Evolutionary conservation across 495 filamentous ascomycete genomes (phyloP).

Genomic region (Terfezia boudieri): DNA sequence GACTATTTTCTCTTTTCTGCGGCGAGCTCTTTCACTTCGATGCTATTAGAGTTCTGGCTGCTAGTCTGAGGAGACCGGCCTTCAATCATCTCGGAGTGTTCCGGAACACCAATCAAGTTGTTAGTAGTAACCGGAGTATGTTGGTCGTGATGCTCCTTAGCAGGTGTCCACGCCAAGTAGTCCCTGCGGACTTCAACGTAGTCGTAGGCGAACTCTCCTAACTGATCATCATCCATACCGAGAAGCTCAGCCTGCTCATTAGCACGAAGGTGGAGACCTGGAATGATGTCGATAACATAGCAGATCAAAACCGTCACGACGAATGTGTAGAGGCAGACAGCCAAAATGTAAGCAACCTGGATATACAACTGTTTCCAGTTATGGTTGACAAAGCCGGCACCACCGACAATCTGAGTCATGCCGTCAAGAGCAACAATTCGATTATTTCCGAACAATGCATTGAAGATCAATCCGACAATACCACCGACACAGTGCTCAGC

Average conservation of each 20-base stretch:
- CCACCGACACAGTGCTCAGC: slow-evolving; percentile 93
- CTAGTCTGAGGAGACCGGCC: slow-evolving; percentile 1
- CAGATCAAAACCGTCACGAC: slow-evolving; percentile 66
- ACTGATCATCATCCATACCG: slow-evolving; percentile 97
- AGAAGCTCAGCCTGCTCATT: slow-evolving; percentile 91
- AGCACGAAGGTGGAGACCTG: slow-evolving; percentile 77
- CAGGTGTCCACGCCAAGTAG: slow-evolving; percentile 92
- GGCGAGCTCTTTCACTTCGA: not conserved
- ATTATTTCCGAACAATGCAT: slow-evolving; percentile 67
- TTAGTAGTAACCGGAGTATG: slow-evolving; percentile 8
- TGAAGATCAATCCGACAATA: slow-evolving; percentile 80
- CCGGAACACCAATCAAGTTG: slow-evolving; percentile 25
- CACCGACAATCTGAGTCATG: slow-evolving; percentile 51
- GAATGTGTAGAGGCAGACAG: slow-evolving; percentile 54
- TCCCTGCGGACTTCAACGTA: slow-evolving; percentile 96
- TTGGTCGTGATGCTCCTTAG: slow-evolving; percentile 25
- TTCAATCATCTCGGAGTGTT: slow-evolving; percentile 19
- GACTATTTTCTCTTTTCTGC: not conserved
- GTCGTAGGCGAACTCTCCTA: slow-evolving; percentile 97
- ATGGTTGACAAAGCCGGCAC: slow-evolving; percentile 69
- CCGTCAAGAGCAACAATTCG: slow-evolving; percentile 89
- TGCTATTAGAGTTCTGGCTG: not conserved
- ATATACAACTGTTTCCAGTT: slow-evolving; percentile 80
- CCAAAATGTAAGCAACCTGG: slow-evolving; percentile 74
- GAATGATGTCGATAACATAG: slow-evolving; percentile 62